phyloP scores from a whole-genome alignment of 768 basidiomycete genomes.

The Amanita pallidorosea region DNA sequence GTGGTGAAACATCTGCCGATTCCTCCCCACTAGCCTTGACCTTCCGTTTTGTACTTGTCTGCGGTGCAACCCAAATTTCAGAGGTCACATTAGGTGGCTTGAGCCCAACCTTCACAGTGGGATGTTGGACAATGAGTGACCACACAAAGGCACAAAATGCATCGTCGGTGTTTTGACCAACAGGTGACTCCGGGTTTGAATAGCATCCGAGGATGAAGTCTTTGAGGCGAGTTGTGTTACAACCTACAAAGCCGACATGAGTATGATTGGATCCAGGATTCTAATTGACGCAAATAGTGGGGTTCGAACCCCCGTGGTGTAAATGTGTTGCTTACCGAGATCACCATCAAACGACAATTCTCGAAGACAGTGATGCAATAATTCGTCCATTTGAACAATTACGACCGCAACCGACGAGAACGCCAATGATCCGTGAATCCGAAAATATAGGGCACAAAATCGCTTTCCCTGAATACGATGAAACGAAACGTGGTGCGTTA shows the following conservation, averaged over 20 bases:
- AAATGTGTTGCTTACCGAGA: constrained; percentile 53
- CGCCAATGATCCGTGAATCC: neutral
- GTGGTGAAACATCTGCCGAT: constrained; percentile 26
- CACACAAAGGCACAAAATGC: constrained; percentile 73
- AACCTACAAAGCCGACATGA: constrained; percentile 36
- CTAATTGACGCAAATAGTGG: constrained; percentile 8
- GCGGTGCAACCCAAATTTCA: constrained; percentile 74
- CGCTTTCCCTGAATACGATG: too few relatives aligned
- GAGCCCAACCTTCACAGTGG: constrained; percentile 66
- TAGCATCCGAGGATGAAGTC: constrained; percentile 67
- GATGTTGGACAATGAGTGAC: constrained; percentile 67
- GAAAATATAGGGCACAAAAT: neutral
- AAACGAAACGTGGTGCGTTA: neutral
- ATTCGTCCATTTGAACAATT: constrained; percentile 59
- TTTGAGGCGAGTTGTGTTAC: constrained; percentile 56
- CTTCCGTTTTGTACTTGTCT: constrained; percentile 56
- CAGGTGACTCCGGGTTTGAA: constrained; percentile 25
- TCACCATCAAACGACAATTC: constrained; percentile 89
- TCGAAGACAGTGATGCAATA: constrained; percentile 73
- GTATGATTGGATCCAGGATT: neutral
- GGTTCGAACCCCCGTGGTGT: constrained; percentile 32
- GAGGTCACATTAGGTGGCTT: constrained; percentile 46
- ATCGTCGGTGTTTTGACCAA: constrained; percentile 57
- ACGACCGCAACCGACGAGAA: neutral
- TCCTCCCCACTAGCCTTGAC: constrained; percentile 47